Evolutionary conservation across 106 monocot genomes (phyloP), one percentile per base, ranked within the genome.

Genomic region (Chionographis japonica): DNA sequence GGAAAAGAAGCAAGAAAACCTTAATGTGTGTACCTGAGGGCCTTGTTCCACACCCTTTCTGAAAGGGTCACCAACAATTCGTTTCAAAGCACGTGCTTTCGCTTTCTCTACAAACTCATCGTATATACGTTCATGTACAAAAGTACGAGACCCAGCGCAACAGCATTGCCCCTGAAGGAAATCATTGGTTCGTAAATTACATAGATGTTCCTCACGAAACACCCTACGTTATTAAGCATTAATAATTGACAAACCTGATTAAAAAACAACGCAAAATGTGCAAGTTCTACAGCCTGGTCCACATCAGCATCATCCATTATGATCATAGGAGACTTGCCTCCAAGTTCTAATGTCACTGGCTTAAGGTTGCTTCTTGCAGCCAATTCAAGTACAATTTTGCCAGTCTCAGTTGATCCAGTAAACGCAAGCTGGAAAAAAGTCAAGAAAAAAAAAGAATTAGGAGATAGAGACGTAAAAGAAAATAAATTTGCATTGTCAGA

Each of bases 291-390:
- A 40, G 94, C 94, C 50, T 81, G 68, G 69, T 95, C 91, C 55
- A 91, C 54, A 85, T 95, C 81, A 37, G 85, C 91, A 83, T 91
- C 94, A 67, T 91, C 91, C 77, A 85, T 79, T 39, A 95, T 53
- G 18, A 95, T 88, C 66, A 87, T 79, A 37, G 87, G 87, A 57
- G 91, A 85, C 67, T 87, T 92, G 27, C 85, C 87, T 46, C 91
- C 87, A 50, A 92, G 82, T 72, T 95, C 94, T 60, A 95, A 68
- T 8, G 94, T 95, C 65, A 91, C 94, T 56, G 83, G 61, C 72
- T 95, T 95, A 38, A 95, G 83, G 60, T 95, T 95, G 81, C 94
- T 95, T 86, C 65, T 88, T 53, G 94, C 83, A 64, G 94, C 94
- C 91, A 91, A 50, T 75, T 91, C 94, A 72, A 88, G 85, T 8